These are phyloP conservation scores for Penicillium sp. DNA, from an alignment of 2,329 filamentous ascomycete species.

Conservation along the genomic window DNA sequence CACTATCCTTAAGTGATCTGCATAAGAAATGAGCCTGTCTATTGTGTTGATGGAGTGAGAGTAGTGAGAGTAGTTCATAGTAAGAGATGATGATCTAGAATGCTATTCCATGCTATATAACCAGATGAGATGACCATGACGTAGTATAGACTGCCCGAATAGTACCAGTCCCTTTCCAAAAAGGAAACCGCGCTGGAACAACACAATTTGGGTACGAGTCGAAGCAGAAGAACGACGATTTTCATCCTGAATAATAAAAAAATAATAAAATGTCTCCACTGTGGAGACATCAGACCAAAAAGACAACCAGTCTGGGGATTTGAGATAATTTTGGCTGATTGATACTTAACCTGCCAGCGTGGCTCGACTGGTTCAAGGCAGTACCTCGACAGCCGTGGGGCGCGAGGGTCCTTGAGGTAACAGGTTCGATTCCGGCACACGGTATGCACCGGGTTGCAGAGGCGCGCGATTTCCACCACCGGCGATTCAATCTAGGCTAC, in stretches of 20 bases:
- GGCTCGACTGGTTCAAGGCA: neutral
- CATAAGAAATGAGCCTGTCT: neutral
- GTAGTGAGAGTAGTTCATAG: too few relatives aligned
- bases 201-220: too few relatives aligned
- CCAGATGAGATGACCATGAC: too few relatives aligned
- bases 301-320: neutral
- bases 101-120: too few relatives aligned
- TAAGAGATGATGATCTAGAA: too few relatives aligned
- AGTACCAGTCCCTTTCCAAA: too few relatives aligned
- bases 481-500: neutral
- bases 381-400: neutral
- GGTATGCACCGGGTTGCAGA: neutral
- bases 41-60: neutral
- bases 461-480: neutral
- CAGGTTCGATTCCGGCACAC: neutral
- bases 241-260: too few relatives aligned
- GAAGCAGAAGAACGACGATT: too few relatives aligned
- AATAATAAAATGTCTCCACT: neutral
- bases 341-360: neutral
- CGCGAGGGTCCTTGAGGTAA: neutral
- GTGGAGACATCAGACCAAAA: neutral
- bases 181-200: too few relatives aligned
- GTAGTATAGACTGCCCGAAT: too few relatives aligned
- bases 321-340: neutral
- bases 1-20: slow-evolving; percentile 7